A percentile compares a stretch with the other conserved stretches of the same genome.
Conservation (phyloP, 306 rosid genomes). For the Psophocarpus tetragonolobus region DNA sequence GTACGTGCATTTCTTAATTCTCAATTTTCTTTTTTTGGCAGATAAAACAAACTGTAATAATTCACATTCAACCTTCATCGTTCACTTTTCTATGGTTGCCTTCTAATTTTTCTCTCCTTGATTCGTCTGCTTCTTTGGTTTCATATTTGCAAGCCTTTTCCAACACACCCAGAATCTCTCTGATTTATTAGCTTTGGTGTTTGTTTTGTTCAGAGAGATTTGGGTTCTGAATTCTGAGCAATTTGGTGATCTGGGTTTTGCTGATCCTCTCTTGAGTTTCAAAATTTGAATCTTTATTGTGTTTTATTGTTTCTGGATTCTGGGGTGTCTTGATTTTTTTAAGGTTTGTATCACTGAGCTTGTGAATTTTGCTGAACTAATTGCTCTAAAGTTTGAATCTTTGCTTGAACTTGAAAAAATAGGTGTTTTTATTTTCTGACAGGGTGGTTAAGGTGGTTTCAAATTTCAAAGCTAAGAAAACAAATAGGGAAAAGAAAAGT, state of each 20-base stretch:
- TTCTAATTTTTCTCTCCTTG: not conserved
- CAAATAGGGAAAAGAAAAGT: not conserved
- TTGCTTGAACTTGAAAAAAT: constrained; percentile 34
- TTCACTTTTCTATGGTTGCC: not conserved
- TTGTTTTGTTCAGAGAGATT: not conserved
- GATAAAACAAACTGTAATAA: not conserved
- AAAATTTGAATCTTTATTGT: not conserved
- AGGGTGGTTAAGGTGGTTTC: constrained; percentile 12
- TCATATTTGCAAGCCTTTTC: not conserved
- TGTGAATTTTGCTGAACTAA: not conserved
- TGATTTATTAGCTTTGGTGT: not conserved
- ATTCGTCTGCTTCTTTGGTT: not conserved
- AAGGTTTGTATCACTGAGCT: constrained; percentile 23
- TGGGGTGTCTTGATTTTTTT: not conserved
- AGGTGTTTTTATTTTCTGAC: constrained; percentile 13
- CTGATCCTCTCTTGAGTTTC: not conserved
- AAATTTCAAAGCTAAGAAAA: not conserved
- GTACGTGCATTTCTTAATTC: not conserved
- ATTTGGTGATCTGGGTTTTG: constrained; percentile 22
- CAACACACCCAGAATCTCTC: constrained; percentile 3
- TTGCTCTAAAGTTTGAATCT: not conserved
- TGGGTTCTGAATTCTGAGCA: not conserved
- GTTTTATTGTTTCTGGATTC: not conserved
- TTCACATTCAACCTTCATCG: not conserved
- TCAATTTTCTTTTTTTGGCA: not conserved